Percentiles rank a stretch among this genome's conserved stretches.
Evolutionary conservation across 2,329 filamentous ascomycete genomes (phyloP).

Genomic region (Tolypocladium pustulatum): DNA sequence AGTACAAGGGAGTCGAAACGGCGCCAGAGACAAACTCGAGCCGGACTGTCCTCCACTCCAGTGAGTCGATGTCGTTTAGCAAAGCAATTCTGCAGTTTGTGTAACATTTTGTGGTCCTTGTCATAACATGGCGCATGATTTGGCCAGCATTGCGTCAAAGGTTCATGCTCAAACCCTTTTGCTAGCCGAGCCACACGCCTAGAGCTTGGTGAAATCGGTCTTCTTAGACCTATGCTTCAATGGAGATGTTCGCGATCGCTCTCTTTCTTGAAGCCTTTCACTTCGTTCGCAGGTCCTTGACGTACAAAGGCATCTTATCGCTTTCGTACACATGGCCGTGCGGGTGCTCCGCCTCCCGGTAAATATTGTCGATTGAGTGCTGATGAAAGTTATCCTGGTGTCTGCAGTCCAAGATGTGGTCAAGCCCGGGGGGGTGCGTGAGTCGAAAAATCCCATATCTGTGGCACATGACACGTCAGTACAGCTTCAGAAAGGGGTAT

Average conservation of each 20-base stretch:
- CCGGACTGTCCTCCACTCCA: neutral
- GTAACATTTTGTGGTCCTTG: neutral
- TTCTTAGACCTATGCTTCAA: neutral
- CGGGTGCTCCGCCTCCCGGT: constrained; percentile 61
- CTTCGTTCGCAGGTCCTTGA: constrained; percentile 38
- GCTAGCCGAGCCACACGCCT: neutral
- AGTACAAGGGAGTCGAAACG: neutral
- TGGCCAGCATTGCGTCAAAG: neutral
- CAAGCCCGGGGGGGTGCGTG: constrained; percentile 84
- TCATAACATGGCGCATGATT: neutral
- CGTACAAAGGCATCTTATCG: constrained; percentile 49
- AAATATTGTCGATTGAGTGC: constrained; percentile 55
- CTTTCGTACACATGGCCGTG: constrained; percentile 61
- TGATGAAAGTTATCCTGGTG: constrained; percentile 79
- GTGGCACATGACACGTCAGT: neutral
- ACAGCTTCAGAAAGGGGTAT: neutral
- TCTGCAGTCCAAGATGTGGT: constrained; percentile 71
- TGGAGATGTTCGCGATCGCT: neutral
- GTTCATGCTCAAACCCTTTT: neutral
- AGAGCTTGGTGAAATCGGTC: neutral
- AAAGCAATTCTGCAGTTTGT: neutral
- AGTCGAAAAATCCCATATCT: constrained; percentile 89
- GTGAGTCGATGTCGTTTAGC: neutral
- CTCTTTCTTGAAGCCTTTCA: neutral
- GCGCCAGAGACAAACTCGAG: neutral